phyloP scores from a whole-genome alignment of 805 yeast genomes.

The Candida boidinii region DNA sequence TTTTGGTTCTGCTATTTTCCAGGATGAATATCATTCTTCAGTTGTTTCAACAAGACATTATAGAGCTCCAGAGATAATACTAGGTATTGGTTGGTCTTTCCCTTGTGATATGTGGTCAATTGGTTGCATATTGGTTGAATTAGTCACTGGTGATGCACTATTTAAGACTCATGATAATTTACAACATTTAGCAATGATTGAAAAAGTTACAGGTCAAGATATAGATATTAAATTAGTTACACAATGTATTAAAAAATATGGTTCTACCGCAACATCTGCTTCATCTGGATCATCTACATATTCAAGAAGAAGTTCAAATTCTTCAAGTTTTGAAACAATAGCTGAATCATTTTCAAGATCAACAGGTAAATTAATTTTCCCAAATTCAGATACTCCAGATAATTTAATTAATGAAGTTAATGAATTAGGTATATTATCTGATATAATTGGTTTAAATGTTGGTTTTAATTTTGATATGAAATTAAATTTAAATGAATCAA shows the following conservation, averaged over 20 bases:
- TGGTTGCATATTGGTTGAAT: slow-evolving; percentile 87
- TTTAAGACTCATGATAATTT: slow-evolving; percentile 92
- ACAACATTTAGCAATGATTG: slow-evolving; percentile 95
- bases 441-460: slow-evolving; percentile 20
- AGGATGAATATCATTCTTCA: slow-evolving; percentile 88
- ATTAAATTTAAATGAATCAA: slow-evolving; percentile 16
- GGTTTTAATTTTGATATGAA: slow-evolving; percentile 19
- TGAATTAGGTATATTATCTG: slow-evolving; percentile 17
- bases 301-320: slow-evolving; percentile 1
- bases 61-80: slow-evolving; percentile 92
- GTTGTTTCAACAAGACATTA: slow-evolving; percentile 94
- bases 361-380: slow-evolving; percentile 24
- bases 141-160: slow-evolving; percentile 88
- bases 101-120: slow-evolving; percentile 97
- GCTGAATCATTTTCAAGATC: slow-evolving; percentile 22
- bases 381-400: slow-evolving; percentile 25
- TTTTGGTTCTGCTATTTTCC: slow-evolving; percentile 93
- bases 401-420: slow-evolving; percentile 29
- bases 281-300: too few species aligned
- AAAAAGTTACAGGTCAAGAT: slow-evolving; percentile 54
- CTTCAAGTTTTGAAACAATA: slow-evolving; percentile 6
- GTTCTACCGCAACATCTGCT: background rate
- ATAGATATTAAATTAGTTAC: slow-evolving; percentile 32
- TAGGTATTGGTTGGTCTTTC: slow-evolving; percentile 94
- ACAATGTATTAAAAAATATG: slow-evolving; percentile 20